Evolutionary conservation across 2,329 filamentous ascomycete species (phyloP).

Genomic region (Claviceps spartinae): DNA sequence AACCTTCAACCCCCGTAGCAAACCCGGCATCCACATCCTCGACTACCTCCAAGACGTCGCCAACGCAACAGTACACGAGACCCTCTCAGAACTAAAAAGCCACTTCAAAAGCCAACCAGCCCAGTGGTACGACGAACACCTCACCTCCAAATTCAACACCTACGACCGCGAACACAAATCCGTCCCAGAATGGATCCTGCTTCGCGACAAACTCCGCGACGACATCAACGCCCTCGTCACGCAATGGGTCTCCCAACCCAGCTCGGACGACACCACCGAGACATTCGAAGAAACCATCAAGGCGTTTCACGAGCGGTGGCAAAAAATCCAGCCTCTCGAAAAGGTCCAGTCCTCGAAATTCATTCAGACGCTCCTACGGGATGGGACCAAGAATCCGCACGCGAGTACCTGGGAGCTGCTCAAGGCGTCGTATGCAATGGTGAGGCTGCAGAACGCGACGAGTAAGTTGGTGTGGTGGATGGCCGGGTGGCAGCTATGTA

Average conservation of each 20-base stretch:
- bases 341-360: conserved; percentile 12
- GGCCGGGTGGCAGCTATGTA: conserved; percentile 33
- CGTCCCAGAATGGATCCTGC: conserved; percentile 16
- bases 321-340: conserved; percentile 24
- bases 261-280: conserved; percentile 7
- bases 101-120: neutral
- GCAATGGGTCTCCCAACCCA: conserved; percentile 18
- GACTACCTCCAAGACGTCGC: neutral
- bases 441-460: conserved; percentile 13
- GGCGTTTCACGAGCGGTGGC: conserved; percentile 27
- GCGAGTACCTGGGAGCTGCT: conserved; percentile 33
- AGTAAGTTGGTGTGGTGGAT: conserved; percentile 31
- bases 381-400: conserved; percentile 10
- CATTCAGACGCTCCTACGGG: conserved; percentile 15
- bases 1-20: neutral
- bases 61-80: neutral
- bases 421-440: conserved; percentile 36
- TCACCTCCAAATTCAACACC: neutral
- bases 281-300: conserved; percentile 16
- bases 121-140: neutral
- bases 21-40: neutral
- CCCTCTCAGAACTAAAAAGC: neutral
- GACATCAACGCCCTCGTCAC: conserved; percentile 17
- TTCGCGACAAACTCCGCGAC: conserved; percentile 3
- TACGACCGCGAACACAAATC: neutral